phyloP scores from a whole-genome alignment of 352 stramenopile genomes.

The Phytophthora fragariae region DNA sequence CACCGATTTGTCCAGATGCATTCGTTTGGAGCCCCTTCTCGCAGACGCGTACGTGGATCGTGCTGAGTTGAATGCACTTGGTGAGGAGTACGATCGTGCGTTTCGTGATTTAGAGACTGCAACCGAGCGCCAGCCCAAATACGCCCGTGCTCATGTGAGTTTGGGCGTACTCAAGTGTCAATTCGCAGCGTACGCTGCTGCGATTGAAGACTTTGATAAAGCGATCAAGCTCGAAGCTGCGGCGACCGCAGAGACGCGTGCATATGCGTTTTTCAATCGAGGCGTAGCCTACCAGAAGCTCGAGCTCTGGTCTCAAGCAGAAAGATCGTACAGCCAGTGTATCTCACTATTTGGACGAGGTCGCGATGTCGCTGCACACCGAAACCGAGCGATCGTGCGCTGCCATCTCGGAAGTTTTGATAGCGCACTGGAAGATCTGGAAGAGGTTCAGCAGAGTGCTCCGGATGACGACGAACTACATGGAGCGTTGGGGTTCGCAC shows the following conservation, averaged over 20 bases:
- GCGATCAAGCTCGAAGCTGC: constrained; percentile 61
- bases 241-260: constrained; percentile 26
- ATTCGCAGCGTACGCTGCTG: constrained; percentile 66
- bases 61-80: constrained; percentile 68
- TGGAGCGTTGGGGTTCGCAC: constrained; percentile 66
- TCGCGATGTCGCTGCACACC: constrained; percentile 59
- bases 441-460: constrained; percentile 67
- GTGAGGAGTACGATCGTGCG: constrained; percentile 67
- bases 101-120: constrained; percentile 70
- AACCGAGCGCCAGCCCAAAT: constrained; percentile 58
- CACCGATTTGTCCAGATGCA: constrained; percentile 68
- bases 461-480: constrained; percentile 80
- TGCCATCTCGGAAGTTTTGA: constrained; percentile 63
- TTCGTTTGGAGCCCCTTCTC: constrained; percentile 62
- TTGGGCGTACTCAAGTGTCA: constrained; percentile 82
- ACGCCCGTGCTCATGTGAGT: constrained; percentile 63
- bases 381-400: constrained; percentile 71
- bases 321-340: constrained; percentile 64
- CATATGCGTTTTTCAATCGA: constrained; percentile 63
- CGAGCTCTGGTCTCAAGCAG: constrained; percentile 68
- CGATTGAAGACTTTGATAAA: constrained; percentile 76
- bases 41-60: constrained; percentile 74
- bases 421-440: constrained; percentile 71
- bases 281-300: constrained; percentile 78
- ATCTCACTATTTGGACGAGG: constrained; percentile 53